phyloP scores from a whole-genome alignment of 2,329 filamentous ascomycete species.

The Alternaria incomplexa region DNA sequence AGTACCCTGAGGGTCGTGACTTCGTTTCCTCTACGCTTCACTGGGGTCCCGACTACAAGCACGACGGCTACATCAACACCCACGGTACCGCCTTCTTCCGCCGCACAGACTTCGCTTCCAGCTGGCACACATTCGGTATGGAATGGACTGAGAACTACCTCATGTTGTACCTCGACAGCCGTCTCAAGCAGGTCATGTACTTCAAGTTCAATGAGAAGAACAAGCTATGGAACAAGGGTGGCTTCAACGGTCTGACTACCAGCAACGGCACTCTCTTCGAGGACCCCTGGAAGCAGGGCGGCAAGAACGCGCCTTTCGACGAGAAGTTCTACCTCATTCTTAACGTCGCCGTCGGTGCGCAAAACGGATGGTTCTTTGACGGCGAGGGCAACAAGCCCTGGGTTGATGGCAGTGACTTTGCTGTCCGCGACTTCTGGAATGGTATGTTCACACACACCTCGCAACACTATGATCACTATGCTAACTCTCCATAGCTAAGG shows the following conservation, averaged over 20 bases:
- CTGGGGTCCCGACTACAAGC: slow-evolving; percentile 63
- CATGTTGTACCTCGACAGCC: slow-evolving; percentile 81
- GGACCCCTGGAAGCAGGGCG: slow-evolving; percentile 69
- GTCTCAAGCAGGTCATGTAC: slow-evolving; percentile 79
- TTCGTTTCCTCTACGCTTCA: slow-evolving; percentile 78
- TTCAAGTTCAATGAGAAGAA: slow-evolving; percentile 63
- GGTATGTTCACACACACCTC: slow-evolving; percentile 10
- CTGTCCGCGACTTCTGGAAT: slow-evolving; percentile 33
- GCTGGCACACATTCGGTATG: slow-evolving; percentile 73
- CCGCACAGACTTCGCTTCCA: slow-evolving; percentile 72
- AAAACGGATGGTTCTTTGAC: slow-evolving; percentile 75
- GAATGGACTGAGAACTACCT: slow-evolving; percentile 82
- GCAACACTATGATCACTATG: neutral
- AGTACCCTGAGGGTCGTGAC: slow-evolving; percentile 76
- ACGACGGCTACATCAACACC: slow-evolving; percentile 31
- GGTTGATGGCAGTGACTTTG: slow-evolving; percentile 47
- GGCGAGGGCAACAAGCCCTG: slow-evolving; percentile 81
- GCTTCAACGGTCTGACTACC: slow-evolving; percentile 65
- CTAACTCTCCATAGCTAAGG: slow-evolving; percentile 68
- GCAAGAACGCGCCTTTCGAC: slow-evolving; percentile 74
- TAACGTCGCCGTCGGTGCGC: slow-evolving; percentile 76
- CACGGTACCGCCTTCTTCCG: slow-evolving; percentile 49
- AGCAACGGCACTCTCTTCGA: slow-evolving; percentile 68
- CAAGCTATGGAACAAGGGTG: slow-evolving; percentile 70
- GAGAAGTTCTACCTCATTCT: slow-evolving; percentile 76